Evolutionary conservation across 2,329 filamentous ascomycete genomes (phyloP).

Genomic region (Ophiocordyceps robertsii): DNA sequence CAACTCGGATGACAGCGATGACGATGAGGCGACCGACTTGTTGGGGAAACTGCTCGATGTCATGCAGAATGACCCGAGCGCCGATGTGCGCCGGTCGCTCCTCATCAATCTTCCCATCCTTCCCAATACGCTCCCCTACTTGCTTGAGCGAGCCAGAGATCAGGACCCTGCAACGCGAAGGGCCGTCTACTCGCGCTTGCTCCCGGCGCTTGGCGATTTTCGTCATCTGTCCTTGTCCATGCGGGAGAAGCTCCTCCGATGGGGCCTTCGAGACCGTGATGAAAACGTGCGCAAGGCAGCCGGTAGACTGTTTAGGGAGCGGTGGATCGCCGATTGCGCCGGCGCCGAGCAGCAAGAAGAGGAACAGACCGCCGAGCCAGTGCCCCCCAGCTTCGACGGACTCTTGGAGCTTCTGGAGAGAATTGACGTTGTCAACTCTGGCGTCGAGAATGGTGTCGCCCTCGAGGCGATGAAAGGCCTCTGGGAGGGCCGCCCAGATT

Average conservation of each 20-base stretch:
- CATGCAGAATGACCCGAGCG: slow-evolving; percentile 85
- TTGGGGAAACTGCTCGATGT: slow-evolving; percentile 76
- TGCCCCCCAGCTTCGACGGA: slow-evolving; percentile 62
- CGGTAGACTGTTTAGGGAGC: slow-evolving; percentile 76
- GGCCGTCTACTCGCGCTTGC: slow-evolving; percentile 72
- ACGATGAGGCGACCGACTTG: slow-evolving; percentile 50
- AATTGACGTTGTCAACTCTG: slow-evolving; percentile 85
- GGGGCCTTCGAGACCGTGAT: slow-evolving; percentile 88
- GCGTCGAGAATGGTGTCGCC: slow-evolving; percentile 78
- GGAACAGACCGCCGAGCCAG: slow-evolving; percentile 39
- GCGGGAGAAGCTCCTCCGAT: slow-evolving; percentile 87
- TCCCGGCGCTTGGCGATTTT: slow-evolving; percentile 88
- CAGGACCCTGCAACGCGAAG: slow-evolving; percentile 73
- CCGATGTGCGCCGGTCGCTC: slow-evolving; percentile 80
- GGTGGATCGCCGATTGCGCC: slow-evolving; percentile 96
- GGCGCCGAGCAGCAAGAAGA: slow-evolving; percentile 47
- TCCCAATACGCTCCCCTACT: slow-evolving; percentile 67
- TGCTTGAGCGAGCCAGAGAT: slow-evolving; percentile 84
- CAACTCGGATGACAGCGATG: slow-evolving; percentile 57
- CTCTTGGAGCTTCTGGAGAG: slow-evolving; percentile 84
- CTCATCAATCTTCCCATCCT: slow-evolving; percentile 83
- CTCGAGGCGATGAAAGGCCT: slow-evolving; percentile 92
- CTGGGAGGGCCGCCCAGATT: slow-evolving; percentile 84
- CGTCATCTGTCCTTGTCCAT: slow-evolving; percentile 84
- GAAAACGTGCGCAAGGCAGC: slow-evolving; percentile 89